A percentile compares a stretch with the other conserved stretches of the same genome.
These are phyloP conservation scores for Fusarium devonianum DNA, from an alignment of 2,329 filamentous ascomycete species.

Conservation along the genomic window DNA sequence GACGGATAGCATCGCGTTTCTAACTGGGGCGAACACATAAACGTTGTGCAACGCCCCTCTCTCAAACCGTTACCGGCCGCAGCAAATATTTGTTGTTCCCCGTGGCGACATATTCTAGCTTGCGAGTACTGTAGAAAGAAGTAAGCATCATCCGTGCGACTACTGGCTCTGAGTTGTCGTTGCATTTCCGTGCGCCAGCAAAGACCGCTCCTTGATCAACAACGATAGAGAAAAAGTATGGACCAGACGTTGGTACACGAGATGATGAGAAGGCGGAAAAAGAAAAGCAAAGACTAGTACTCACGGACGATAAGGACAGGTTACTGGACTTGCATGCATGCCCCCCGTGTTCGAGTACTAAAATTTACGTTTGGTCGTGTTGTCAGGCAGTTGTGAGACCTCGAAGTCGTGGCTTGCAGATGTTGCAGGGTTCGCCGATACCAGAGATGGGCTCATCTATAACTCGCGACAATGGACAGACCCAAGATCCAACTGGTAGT, in stretches of 20 bases:
- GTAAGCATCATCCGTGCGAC: conserved; percentile 24
- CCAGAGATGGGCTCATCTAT: conserved; percentile 4
- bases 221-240: conserved; percentile 2
- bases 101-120: not conserved
- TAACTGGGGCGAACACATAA: too few relatives aligned
- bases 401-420: conserved; percentile 1
- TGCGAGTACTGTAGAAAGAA: not conserved
- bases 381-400: conserved; percentile 11
- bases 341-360: conserved; percentile 27
- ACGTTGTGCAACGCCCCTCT: not conserved
- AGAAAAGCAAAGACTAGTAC: conserved; percentile 11
- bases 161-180: conserved; percentile 40
- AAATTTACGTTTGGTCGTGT: not conserved
- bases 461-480: not conserved
- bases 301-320: too few relatives aligned
- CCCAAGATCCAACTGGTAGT: not conserved
- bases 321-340: conserved; percentile 14
- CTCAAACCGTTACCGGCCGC: too few relatives aligned
- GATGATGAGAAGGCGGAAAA: conserved; percentile 29
- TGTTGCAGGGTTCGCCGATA: conserved; percentile 1
- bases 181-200: conserved; percentile 36
- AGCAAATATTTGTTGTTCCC: too few relatives aligned
- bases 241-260: conserved; percentile 32
- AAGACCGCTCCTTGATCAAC: conserved; percentile 12
- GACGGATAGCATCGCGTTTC: too few relatives aligned